Evolutionary conservation across 2,329 filamentous ascomycete species (phyloP).

Genomic region (Juglanconis oblonga): DNA sequence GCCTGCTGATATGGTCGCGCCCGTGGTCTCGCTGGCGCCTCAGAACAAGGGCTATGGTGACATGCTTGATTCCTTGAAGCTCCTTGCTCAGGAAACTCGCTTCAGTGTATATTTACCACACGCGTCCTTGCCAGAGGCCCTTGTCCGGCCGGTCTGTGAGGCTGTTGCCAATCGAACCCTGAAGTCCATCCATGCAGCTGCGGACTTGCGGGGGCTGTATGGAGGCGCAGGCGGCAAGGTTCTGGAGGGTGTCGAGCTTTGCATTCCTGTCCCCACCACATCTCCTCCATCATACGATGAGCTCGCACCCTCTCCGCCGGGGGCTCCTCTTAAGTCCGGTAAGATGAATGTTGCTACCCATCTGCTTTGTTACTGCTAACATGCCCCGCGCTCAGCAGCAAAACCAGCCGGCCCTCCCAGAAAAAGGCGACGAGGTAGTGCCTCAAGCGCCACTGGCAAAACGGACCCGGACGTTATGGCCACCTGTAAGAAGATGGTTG

Average conservation of each 20-base stretch:
- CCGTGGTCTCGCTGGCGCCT: neutral
- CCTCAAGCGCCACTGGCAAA: neutral
- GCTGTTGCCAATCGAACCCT: neutral
- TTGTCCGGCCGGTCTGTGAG: neutral
- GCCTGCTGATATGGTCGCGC: neutral
- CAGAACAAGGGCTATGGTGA: neutral
- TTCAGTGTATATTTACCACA: neutral
- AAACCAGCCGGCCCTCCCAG: neutral
- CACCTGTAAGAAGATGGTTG: neutral
- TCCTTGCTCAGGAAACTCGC: neutral
- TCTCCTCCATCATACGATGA: neutral
- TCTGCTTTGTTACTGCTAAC: neutral
- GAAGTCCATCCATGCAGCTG: conserved; percentile 30
- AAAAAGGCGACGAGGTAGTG: conserved; percentile 4
- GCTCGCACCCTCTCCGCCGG: neutral
- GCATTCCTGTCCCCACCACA: neutral
- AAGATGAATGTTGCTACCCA: neutral
- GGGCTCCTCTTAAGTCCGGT: neutral
- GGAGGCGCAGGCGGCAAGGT: conserved; percentile 26
- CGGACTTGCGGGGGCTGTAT: conserved; percentile 46
- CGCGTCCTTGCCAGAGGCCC: neutral
- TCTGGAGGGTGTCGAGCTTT: neutral
- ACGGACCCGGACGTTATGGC: neutral
- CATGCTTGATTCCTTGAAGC: neutral
- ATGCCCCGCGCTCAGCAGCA: neutral